Base-by-base conservation (phyloP, 2,329 filamentous ascomycete species). In the Shiraia bambusicola region DNA sequence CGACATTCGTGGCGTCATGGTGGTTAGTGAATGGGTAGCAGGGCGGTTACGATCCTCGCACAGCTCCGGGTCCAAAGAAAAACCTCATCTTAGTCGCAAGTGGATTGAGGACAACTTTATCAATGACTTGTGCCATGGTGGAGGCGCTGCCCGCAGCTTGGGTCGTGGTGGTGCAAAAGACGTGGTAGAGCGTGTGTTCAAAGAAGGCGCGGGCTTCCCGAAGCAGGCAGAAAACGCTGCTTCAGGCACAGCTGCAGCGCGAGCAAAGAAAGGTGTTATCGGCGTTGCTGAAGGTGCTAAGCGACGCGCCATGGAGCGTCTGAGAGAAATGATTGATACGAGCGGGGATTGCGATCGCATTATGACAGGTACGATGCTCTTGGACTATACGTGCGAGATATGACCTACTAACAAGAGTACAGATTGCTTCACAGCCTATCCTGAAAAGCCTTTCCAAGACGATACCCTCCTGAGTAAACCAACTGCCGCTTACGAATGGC, bases 381-480 rank as follows among this genome's bases (percentile, higher is more conserved):
- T 5, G 4, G 17, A 22, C 6, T 1, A 11, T n/a, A 6, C 22
- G 2, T 17, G 19, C 19, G 8, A 5, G 8, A 5, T 8, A 22
- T 22, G 19, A 8, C 19, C 15, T 33, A 15, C 56, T 62, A 35
- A 59, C 42, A 39, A 12, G 8, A 6, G 16, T 9, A 22, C 41
- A 13, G 87, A 97, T 49, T 85, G 94, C 56, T 95, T 96, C 61
- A 77, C 86, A 15, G 80, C 87, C 52, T 98, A 95, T 66, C 90
- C 92, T 0, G 83, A 82, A 29, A 87, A 90, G 56, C 84, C 90
- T 14, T 98, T 87, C 69, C 94, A 96, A 71, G 93, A 98, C 65
- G 93, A 98, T 67, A 86, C 84, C 1, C 86, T 88, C 54, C 82
- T 98, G 24, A 87, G 84, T 25, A 98, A 98, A 63, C 94, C 94